These are phyloP conservation scores for Cryptosporidium sp. DNA, from an alignment of 169 alveolate species.

Conservation along the genomic window DNA sequence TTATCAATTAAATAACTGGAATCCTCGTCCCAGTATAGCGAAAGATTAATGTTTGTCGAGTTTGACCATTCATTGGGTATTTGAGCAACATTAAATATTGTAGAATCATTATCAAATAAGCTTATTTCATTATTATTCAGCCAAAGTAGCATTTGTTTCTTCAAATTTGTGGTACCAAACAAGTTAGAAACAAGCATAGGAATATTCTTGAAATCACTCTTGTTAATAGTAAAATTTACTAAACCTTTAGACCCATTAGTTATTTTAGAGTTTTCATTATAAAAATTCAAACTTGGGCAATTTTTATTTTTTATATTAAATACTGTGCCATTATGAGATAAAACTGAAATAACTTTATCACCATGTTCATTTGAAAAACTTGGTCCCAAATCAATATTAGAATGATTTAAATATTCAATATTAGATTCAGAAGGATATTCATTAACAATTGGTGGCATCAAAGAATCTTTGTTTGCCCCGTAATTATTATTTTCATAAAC, in stretches of 20 bases:
- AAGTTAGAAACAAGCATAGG: background rate
- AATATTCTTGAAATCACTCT: background rate
- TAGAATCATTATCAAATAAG: background rate
- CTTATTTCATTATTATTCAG: background rate
- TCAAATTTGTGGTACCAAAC: background rate
- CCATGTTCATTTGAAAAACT: background rate
- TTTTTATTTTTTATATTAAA: background rate
- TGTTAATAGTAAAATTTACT: background rate
- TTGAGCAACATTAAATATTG: background rate
- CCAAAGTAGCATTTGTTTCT: background rate
- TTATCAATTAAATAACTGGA: background rate
- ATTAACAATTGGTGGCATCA: no score
- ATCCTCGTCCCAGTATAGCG: background rate
- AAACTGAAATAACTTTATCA: background rate
- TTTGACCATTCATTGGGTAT: background rate
- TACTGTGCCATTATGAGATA: background rate
- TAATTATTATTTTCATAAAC: no score
- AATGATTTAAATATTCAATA: background rate
- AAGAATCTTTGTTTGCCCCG: no score
- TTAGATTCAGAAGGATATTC: background rate
- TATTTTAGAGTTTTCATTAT: background rate
- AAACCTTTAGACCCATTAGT: background rate
- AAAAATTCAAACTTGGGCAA: background rate
- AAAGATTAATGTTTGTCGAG: background rate
- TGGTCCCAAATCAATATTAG: background rate